Evolutionary conservation across 2,329 filamentous ascomycete genomes (phyloP), one percentile per base, ranked within the genome.

Genomic region (Xylaria sp.): DNA sequence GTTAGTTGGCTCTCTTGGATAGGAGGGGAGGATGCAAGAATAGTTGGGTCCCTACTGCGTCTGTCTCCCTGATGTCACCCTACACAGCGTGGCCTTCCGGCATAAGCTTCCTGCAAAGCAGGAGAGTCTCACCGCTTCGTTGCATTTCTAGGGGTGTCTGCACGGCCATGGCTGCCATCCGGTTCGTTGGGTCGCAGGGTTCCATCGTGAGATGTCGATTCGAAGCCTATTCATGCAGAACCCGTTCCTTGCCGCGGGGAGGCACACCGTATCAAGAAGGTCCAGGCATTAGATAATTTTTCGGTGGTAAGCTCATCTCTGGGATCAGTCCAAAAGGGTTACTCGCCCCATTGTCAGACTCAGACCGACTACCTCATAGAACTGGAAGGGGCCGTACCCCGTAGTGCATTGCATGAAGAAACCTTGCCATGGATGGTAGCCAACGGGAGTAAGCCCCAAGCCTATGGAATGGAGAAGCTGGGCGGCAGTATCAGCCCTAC

Each of bases 401-500:
- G 48, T 45, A 51, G 59, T 3, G 17, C 11, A n/a, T 30, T 30
- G 21, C 39, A 34, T 53, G 27, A 51, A 6, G 7, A 32, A 51
- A 32, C 30, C n/a, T 21, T 9, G 7, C 17, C 45, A 5, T 51
- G 32, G 34, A 9, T 47, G 42, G 53, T 53, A 45, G 19, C 53
- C 54, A 64, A 57, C 51, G 24, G 9, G 11, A 42, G 14, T 30
- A 21, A 51, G 21, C 32, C 34, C 45, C 61, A 30, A 30, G 21
- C 54, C 45, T 39, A 14, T 34, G 54, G 54, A 32, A 48, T 24
- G 51, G 19, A n/a, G 14, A 50, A 14, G n/a, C 39, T 7, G n/a
- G 19, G 53, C 14, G 34, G 19, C 32, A 17, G n/a, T 21, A 51
- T 65, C 56, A 68, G 65, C 50, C 48, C 55, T 65, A 56, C 61